These are phyloP conservation scores for Multifurca ochricompacta DNA, from an alignment of 768 basidiomycete species.

Conservation along the genomic window DNA sequence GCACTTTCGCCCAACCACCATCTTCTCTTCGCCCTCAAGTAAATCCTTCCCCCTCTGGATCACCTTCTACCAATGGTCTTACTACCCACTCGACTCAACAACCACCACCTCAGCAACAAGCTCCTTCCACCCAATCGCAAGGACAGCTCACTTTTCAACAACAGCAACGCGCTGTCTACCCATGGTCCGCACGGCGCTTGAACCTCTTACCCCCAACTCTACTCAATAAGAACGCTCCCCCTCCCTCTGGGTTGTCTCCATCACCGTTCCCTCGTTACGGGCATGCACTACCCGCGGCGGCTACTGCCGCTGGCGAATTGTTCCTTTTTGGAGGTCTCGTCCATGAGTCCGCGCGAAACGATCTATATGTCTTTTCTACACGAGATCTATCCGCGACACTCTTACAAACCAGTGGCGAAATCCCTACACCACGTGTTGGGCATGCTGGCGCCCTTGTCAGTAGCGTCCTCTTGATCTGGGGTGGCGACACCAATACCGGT, in stretches of 20 bases:
- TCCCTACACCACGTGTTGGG: conserved; percentile 87
- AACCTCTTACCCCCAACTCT: conserved; percentile 58
- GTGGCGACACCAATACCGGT: conserved; percentile 90
- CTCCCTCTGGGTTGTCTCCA: conserved; percentile 65
- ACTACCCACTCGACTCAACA: conserved; percentile 24
- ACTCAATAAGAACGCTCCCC: conserved; percentile 51
- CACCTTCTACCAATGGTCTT: conserved; percentile 30
- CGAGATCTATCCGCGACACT: conserved; percentile 72
- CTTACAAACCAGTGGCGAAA: conserved; percentile 81
- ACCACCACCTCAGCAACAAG: conserved; percentile 28
- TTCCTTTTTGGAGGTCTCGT: conserved; percentile 97
- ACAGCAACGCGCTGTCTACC: conserved; percentile 56
- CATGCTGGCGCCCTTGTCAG: conserved; percentile 95
- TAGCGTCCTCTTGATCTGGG: conserved; percentile 95
- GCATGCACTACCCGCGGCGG: conserved; percentile 76
- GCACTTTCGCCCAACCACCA: conserved; percentile 9
- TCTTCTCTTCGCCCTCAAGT: conserved; percentile 25
- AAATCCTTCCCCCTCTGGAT: conserved; percentile 28
- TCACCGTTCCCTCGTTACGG: conserved; percentile 96
- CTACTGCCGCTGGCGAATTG: conserved; percentile 78
- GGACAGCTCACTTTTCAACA: conserved; percentile 26
- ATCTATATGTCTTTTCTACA: conserved; percentile 85
- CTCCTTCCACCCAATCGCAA: conserved; percentile 22
- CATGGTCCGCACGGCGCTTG: conserved; percentile 77
- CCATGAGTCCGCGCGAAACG: conserved; percentile 80